A percentile compares a stretch with the other conserved stretches of the same genome.
These are phyloP conservation scores for Raphanus raphanistrum DNA, from an alignment of 345 rosid species.

Conservation along the genomic window DNA sequence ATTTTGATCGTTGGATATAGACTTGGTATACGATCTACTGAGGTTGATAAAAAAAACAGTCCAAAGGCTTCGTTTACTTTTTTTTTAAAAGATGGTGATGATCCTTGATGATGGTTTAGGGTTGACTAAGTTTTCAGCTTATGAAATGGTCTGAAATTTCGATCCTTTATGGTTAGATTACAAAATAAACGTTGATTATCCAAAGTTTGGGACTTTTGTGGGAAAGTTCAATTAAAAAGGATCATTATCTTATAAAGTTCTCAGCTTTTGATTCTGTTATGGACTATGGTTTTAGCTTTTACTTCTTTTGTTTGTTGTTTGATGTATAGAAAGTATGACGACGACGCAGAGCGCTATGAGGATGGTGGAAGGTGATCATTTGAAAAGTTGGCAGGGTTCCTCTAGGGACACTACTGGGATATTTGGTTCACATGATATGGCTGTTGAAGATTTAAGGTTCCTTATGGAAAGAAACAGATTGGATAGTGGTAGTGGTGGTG, in stretches of 20 bases:
- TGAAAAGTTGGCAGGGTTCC: constrained; percentile 55
- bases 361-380: constrained; percentile 62
- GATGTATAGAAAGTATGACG: constrained; percentile 56
- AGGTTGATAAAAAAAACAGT: background rate
- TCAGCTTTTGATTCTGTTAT: constrained; percentile 13
- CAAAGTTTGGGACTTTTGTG: constrained; percentile 6
- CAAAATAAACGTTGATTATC: background rate
- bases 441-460: constrained; percentile 71
- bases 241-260: constrained; percentile 13
- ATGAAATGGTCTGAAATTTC: constrained; percentile 22
- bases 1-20: constrained; percentile 26
- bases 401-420: constrained; percentile 51
- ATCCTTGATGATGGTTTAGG: background rate
- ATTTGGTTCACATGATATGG: constrained; percentile 62
- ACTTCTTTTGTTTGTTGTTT: background rate
- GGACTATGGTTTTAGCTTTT: constrained; percentile 11
- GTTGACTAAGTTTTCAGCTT: constrained; percentile 37
- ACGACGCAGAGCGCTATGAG: constrained; percentile 87
- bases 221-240: background rate
- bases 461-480: constrained; percentile 65
- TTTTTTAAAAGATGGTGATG: too few species aligned
- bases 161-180: constrained; percentile 6
- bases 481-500: constrained; percentile 44
- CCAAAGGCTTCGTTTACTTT: too few species aligned
- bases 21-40: background rate